Conservation (phyloP, 352 stramenopile species). For the Bremia lactucae region DNA sequence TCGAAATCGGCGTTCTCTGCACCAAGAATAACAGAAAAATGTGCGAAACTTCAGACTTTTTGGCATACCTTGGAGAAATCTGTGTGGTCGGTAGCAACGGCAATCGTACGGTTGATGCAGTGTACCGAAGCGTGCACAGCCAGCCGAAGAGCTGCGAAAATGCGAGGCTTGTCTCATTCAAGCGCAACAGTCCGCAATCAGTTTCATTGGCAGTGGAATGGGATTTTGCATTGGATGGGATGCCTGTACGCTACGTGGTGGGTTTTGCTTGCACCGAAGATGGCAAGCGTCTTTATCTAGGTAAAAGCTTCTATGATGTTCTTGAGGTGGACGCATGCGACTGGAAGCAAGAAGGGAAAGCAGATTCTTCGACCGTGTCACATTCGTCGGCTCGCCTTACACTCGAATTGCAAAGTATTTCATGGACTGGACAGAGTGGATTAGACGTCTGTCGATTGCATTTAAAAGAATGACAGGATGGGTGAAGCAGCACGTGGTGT, state of each 20-base stretch:
- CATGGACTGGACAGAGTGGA: slow-evolving; percentile 18
- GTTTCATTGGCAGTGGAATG: slow-evolving; percentile 26
- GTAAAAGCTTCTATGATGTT: slow-evolving; percentile 20
- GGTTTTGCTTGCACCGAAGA: slow-evolving; percentile 12
- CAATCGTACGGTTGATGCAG: slow-evolving; percentile 7
- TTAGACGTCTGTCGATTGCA: slow-evolving; percentile 10
- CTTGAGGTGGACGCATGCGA: slow-evolving; percentile 10
- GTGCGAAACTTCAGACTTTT: slow-evolving; percentile 18
- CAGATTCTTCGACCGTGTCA: slow-evolving; percentile 13
- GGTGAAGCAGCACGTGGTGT: no score
- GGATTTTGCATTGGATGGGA: slow-evolving; percentile 11
- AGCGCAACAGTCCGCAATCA: slow-evolving; percentile 5
- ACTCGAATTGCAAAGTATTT: slow-evolving; percentile 21
- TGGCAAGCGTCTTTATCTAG: slow-evolving; percentile 15
- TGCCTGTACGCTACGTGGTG: slow-evolving; percentile 21
- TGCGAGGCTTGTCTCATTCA: slow-evolving; percentile 11
- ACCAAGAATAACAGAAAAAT: slow-evolving; percentile 17
- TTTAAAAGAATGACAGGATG: no score
- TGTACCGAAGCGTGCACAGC: slow-evolving; percentile 11
- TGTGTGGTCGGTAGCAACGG: slow-evolving; percentile 16
- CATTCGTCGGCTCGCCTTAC: slow-evolving; percentile 10
- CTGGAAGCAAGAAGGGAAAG: slow-evolving; percentile 3
- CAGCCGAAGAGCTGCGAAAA: slow-evolving; percentile 12
- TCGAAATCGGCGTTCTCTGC: slow-evolving; percentile 30
- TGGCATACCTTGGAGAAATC: slow-evolving; percentile 26